Percentiles rank a stretch among this genome's conserved stretches.
Evolutionary conservation across 768 basidiomycete species (phyloP).

Genomic region (Arthromyces matolae): DNA sequence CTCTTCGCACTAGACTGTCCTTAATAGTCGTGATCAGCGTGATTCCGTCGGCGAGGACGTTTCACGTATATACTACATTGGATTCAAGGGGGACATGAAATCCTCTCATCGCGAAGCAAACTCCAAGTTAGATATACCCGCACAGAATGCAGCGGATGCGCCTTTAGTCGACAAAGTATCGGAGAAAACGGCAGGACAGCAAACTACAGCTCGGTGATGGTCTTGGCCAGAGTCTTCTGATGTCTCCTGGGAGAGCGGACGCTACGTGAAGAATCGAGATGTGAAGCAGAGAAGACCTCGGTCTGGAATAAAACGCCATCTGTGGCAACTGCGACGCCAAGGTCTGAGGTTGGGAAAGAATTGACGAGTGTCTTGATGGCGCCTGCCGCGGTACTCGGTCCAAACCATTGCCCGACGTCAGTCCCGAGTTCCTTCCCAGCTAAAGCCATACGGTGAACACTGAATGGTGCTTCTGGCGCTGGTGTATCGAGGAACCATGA

Average conservation of each 20-base stretch:
- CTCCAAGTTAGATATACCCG: conserved; percentile 67
- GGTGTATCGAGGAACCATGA: conserved; percentile 97
- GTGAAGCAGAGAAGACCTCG: conserved; percentile 81
- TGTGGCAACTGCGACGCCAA: conserved; percentile 78
- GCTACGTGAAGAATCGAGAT: conserved; percentile 26
- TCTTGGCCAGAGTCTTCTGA: conserved; percentile 15
- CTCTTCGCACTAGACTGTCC: background rate
- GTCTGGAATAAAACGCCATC: conserved; percentile 82
- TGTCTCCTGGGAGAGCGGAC: conserved; percentile 25
- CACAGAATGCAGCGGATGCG: conserved; percentile 78
- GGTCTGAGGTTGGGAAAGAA: conserved; percentile 72
- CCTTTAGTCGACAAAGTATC: conserved; percentile 54
- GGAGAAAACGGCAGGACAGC: conserved; percentile 55
- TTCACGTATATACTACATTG: conserved; percentile 72
- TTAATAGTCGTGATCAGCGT: conserved; percentile 36
- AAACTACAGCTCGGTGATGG: conserved; percentile 60
- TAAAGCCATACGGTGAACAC: conserved; percentile 93
- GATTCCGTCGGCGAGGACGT: conserved; percentile 63
- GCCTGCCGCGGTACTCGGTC: conserved; percentile 95
- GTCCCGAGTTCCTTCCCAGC: conserved; percentile 94
- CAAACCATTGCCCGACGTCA: conserved; percentile 97
- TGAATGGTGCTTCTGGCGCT: conserved; percentile 79
- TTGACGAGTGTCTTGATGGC: conserved; percentile 87
- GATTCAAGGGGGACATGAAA: conserved; percentile 75
- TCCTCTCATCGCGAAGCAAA: conserved; percentile 53